Evolutionary conservation across 2,329 filamentous ascomycete genomes (phyloP).

Genomic region (Helotiales sp.): DNA sequence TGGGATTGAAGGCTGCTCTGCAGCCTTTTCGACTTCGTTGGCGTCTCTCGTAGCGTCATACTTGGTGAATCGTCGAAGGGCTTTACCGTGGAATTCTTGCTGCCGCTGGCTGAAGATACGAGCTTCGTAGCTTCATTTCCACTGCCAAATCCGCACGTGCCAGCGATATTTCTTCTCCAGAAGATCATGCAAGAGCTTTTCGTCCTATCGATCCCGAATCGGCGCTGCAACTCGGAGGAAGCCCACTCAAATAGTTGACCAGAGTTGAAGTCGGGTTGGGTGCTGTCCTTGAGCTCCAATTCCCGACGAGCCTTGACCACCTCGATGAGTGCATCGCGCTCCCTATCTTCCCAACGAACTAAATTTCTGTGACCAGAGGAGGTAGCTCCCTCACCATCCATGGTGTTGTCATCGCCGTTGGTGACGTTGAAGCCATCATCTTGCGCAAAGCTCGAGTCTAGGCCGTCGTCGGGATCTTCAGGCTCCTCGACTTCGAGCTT

Average conservation of each 20-base stretch:
- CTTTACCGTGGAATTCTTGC: neutral
- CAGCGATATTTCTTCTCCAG: slow-evolving; percentile 5
- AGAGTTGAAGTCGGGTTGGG: neutral
- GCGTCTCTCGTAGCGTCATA: slow-evolving; percentile 6
- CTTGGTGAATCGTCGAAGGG: neutral
- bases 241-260: neutral
- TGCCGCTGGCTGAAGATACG: neutral
- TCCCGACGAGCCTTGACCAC: neutral
- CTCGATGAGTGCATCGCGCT: neutral
- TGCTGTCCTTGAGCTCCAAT: neutral
- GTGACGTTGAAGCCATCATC: neutral
- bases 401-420: slow-evolving; percentile 1
- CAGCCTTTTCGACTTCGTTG: slow-evolving; percentile 1
- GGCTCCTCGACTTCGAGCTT: slow-evolving; percentile 7
- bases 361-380: neutral
- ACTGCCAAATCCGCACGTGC: slow-evolving; percentile 1
- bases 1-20: neutral
- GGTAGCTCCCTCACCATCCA: neutral
- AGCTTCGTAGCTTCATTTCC: slow-evolving; percentile 3
- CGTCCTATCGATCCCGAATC: neutral
- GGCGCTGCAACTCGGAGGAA: neutral
- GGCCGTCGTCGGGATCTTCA: neutral
- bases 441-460: neutral
- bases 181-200: slow-evolving; percentile 4
- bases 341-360: slow-evolving; percentile 4